Evolutionary conservation across 331 rosid species (phyloP), one percentile per base, ranked within the genome.

Genomic region (Pyracantha coccinea): DNA sequence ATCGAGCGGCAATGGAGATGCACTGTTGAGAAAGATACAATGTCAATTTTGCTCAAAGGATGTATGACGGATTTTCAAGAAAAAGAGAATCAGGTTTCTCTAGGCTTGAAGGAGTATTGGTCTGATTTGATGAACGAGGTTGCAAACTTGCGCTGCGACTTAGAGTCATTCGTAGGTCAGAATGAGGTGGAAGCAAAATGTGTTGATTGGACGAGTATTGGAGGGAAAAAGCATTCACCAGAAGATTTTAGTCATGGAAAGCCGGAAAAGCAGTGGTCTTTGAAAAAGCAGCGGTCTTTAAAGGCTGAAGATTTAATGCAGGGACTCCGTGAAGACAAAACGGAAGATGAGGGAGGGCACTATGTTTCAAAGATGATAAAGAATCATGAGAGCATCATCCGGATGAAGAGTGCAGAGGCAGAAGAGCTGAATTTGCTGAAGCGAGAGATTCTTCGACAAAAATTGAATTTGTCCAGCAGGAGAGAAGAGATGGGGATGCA

Each of bases 1-100:
- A 78, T 89, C 19, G 98, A 89, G 88, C 91, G 88, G 74, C 87
- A 91, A 32, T 85, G 90, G 88, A 83, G 83, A 70, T 81, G 86
- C 69, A 78, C 38, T 62, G 69, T 89, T 54, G 97, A 94, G 73
- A 90, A 85, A 28, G 92, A 87, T 32, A 72, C 79, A 2, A 75
- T 85, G 64, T 88, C 85, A 12, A 66, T 83, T 23, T 53, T 72
- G 35, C 89, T 90, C 23, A 78, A 72, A 58, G 96, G 89, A 31
- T 82, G 83, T 71, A 70, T 88, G 77, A 79, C 28, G 41, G 94
- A 86, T 81, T 82, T 83, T n/a, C 82, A 86, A 50, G 87, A 84
- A 69, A 79, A 86, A 58, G 85, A 83, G 79, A 82, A 77, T 70
- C 68, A 78, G 25, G 68, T 83, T 73, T 54, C 76, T 17, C 62